Evolutionary conservation across 2,329 filamentous ascomycete genomes (phyloP), one percentile per base, ranked within the genome.

Genomic region (Fusarium redolens): DNA sequence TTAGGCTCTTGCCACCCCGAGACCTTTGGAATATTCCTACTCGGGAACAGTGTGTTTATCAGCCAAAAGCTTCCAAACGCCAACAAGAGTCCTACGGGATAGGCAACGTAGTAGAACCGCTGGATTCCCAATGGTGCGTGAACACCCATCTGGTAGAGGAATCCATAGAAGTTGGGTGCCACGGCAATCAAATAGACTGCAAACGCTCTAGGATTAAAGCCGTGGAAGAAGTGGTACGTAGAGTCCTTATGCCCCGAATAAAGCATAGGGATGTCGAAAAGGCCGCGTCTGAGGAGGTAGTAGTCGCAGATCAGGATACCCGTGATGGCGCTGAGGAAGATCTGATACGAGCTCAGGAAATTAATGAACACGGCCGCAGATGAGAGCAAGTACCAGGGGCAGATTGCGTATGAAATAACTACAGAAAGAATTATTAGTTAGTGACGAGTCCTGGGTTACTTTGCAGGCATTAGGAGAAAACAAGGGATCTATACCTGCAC

Each of bases 261-360:
- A 4, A 65, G 48, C 63, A 65, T 65, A 0, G 60, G 60, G 3
- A 65, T 65, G 5, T 65, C 63, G 1, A 65, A 57, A 2, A 65
- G 30, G 0, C 63, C 63, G 1, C 63, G 63, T 1, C 63, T 18
- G 0, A 65, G 25, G 14, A 65, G 60, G 11, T 65, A 65, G 48
- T 65, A 65, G 5, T 65, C 63, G n/a, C 63, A 65, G 37, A 65
- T 58, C 7, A 65, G 41, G 1, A 65, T 65, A 22, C 63, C 63
- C 1, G 63, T 43, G 8, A 65, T 65, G 5, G 63, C 60, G 20
- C 63, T 65, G 3, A 65, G 60, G 60, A 65, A 65, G 4, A 65
- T 65, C 35, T 65, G 63, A 5, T 65, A 65, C 4, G 63, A 65
- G 61, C 60, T 58, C 17, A 65, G 37, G 48, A 65, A 65, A 48